Evolutionary conservation across 2,329 filamentous ascomycete species (phyloP), one percentile per base, ranked within the genome.

Genomic region (Didymella exigua): DNA sequence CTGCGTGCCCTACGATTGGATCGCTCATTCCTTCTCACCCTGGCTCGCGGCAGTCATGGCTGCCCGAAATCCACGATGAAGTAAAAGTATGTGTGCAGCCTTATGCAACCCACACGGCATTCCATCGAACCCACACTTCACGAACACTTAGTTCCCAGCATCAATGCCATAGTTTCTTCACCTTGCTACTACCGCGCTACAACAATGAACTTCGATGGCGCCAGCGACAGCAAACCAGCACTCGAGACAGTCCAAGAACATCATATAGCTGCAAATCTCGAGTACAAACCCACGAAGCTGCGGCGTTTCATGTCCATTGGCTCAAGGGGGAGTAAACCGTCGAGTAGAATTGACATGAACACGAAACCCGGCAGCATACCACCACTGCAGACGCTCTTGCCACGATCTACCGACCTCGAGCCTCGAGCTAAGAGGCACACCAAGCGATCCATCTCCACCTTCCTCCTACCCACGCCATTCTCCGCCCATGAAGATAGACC

Each of bases 301-400:
- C 52, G 52, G 24, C 52, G 52, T n/a, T 46, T 50, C 30, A 49
- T 55, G 36, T 55, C 52, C 16, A 46, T 55, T 19, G 26, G 46
- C 19, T 50, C 47, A 1, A 33, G 36, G 14, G 24, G 23, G 14
- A 23, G 24, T 9, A 42, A 18, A 19, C 5, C 10, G 5, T 1
- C 16, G 2, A 23, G n/a, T n/a, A 46, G 30, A 23, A 14, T 13
- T 16, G 7, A 14, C 4, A 31, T n/a, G n/a, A 14, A 30, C 23
- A 23, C 21, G 2, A 42, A 21, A 2, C 13, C 11, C 44, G 23
- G 14, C 29, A 24, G 11, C 26, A 36, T 24, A 10, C 4, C 51
- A 26, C 9, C 46, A 14, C 30, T 44, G 27, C 27, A 46, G 36
- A 18, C 21, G 10, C 41, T 50, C 34, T 46, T 42, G 14, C 41